Evolutionary conservation across 306 rosid species (phyloP), one percentile per base, ranked within the genome.

Genomic region (Fragaria ananassa): DNA sequence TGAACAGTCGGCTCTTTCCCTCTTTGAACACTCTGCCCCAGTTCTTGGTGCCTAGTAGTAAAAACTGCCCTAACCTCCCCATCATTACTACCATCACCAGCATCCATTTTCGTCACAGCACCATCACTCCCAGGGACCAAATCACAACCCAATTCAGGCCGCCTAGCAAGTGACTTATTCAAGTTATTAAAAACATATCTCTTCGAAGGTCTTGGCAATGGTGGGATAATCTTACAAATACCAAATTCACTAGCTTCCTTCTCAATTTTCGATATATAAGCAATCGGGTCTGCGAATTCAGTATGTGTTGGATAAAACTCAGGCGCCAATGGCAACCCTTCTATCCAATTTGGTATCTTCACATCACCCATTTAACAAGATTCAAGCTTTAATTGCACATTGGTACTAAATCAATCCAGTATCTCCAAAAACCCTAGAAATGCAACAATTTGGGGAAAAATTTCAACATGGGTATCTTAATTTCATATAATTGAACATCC

Each of bases 241-340:
- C 99, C 99, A 81, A 89, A 95, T 34, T 87, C 87, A 76, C 92
- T 50, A 78, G 97, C 97, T 91, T 92, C 89, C 89, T 90, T 91
- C 86, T 96, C 99, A 79, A 96, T 96, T 87, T 92, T 96, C 27
- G 99, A 92, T 81, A 96, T 92, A 78, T 92, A 96, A 77, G 98
- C 96, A 88, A 96, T 88, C 12, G 99, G 99, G 98, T 92, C 99
- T 3, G 91, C 85, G 35, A 96, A 96, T 83, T 95, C 99, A 3
- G 97, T 92, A 62, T 92, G 97, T 0, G 99, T 96, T 42, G 99
- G 99, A 57, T 89, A 91, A 87, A 96, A 96, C 83, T 87, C 96
- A 3, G 97, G 99, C 27, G 99, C 99, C 83, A 84, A 85, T n/a
- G 97, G 97, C 90, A 95, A 81, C 86, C 79, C 84, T 81, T 90